A percentile compares a stretch with the other conserved stretches of the same genome.
phyloP scores from a whole-genome alignment of 1,284 basidiomycete genomes.

The Pseudozyma flocculosa region DNA sequence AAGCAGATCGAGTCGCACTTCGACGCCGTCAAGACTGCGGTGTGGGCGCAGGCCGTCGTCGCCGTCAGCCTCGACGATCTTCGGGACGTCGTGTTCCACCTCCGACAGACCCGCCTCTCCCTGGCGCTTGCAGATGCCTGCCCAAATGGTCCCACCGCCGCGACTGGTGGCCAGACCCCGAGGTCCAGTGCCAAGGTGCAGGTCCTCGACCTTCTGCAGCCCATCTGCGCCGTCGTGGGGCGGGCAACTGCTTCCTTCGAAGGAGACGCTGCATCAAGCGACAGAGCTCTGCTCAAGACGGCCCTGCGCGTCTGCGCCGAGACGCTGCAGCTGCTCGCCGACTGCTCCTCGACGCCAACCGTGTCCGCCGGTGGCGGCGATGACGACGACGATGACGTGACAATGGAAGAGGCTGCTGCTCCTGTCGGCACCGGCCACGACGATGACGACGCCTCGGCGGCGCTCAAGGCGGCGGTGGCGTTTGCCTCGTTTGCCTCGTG shows the following conservation, averaged over 20 bases:
- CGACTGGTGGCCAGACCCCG: too few relatives aligned
- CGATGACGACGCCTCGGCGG: background rate
- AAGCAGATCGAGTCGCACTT: background rate
- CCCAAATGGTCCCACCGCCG: too few relatives aligned
- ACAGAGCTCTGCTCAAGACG: background rate
- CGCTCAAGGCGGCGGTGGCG: conserved; percentile 7
- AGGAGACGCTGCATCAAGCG: too few relatives aligned
- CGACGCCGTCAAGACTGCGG: background rate
- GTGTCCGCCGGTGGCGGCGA: background rate
- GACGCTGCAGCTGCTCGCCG: background rate
- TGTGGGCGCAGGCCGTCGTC: background rate
- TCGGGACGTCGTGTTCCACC: background rate
- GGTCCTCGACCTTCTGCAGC: background rate
- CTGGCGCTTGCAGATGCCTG: background rate
- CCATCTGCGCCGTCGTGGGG: background rate
- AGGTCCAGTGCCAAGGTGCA: background rate
- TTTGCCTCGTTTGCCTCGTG: conserved; percentile 7
- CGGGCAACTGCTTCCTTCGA: background rate
- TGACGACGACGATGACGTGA: background rate
- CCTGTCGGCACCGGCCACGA: background rate
- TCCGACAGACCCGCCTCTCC: background rate
- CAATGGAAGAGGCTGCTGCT: background rate
- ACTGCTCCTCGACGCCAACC: background rate
- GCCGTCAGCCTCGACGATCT: background rate
- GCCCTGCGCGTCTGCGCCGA: conserved; percentile 1